A percentile compares a stretch with the other conserved stretches of the same genome.
These are phyloP conservation scores for Gastrolobium bilobum DNA, from an alignment of 306 rosid genomes.

Conservation along the genomic window DNA sequence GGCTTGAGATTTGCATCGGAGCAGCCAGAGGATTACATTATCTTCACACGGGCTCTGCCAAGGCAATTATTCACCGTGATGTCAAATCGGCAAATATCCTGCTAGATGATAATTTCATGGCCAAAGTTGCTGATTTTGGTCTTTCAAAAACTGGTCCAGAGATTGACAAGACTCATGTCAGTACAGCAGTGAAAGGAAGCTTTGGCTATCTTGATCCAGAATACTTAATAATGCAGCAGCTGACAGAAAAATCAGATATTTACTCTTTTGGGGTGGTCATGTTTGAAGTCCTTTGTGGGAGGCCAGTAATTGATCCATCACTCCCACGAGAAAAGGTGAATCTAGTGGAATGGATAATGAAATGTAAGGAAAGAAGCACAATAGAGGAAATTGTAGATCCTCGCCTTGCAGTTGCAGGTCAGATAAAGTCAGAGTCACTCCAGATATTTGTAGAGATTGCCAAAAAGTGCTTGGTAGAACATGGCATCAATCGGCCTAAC, in stretches of 20 bases:
- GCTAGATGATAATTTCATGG: constrained; percentile 71
- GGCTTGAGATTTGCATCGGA: constrained; percentile 81
- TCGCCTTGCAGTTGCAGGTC: constrained; percentile 43
- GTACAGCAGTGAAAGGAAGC: constrained; percentile 81
- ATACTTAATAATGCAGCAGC: constrained; percentile 67
- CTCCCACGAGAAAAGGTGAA: constrained; percentile 65
- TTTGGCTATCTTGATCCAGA: constrained; percentile 88
- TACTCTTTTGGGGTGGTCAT: constrained; percentile 83
- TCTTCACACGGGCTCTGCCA: constrained; percentile 76
- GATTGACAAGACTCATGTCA: constrained; percentile 68
- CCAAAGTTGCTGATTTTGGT: constrained; percentile 81
- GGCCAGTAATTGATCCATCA: constrained; percentile 78
- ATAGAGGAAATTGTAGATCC: constrained; percentile 62
- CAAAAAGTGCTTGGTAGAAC: constrained; percentile 68
- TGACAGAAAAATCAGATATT: constrained; percentile 79
- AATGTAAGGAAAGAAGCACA: constrained; percentile 44
- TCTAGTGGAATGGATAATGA: constrained; percentile 69
- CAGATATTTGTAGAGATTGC: constrained; percentile 58
- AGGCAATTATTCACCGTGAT: constrained; percentile 78
- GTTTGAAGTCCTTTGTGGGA: constrained; percentile 79
- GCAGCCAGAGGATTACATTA: constrained; percentile 86
- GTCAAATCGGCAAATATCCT: constrained; percentile 82
- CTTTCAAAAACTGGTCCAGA: constrained; percentile 77
- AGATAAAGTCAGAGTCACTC: constrained; percentile 57
- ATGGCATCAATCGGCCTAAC: constrained; percentile 62